Percentiles rank a stretch among this genome's conserved stretches.
Evolutionary conservation across 768 basidiomycete genomes (phyloP).

Genomic region (Lentinula sp.): DNA sequence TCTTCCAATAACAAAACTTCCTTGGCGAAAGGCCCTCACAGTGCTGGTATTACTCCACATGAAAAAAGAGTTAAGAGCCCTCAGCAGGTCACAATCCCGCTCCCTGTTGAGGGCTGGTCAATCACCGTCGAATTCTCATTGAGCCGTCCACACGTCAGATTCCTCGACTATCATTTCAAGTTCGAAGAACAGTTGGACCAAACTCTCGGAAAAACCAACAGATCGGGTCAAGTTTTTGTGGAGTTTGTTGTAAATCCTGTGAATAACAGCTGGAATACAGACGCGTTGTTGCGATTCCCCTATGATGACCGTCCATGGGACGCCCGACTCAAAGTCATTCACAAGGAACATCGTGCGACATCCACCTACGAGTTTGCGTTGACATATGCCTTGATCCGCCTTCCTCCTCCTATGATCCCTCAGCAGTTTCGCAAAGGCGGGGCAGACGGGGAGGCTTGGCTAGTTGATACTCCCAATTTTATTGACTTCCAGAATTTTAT

Average conservation of each 20-base stretch:
- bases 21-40: not conserved
- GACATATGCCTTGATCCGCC: not conserved
- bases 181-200: not conserved
- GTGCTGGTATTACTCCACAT: not conserved
- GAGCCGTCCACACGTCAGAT: not conserved
- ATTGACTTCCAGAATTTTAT: not conserved
- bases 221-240: not conserved
- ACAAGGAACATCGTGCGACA: not conserved
- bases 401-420: not conserved
- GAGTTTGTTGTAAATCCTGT: not conserved
- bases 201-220: not conserved
- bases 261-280: not conserved
- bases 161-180: not conserved
- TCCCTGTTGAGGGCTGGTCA: not conserved
- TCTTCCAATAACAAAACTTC: not conserved
- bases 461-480: not conserved
- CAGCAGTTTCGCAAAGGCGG: not conserved
- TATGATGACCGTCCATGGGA: not conserved
- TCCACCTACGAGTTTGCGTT: not conserved
- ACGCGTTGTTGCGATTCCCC: not conserved
- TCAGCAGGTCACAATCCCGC: not conserved
- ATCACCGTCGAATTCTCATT: not conserved
- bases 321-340: not conserved
- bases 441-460: not conserved
- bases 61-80: not conserved